phyloP scores from a whole-genome alignment of 208 protist species.

The Balamuthia mandrillaris region DNA sequence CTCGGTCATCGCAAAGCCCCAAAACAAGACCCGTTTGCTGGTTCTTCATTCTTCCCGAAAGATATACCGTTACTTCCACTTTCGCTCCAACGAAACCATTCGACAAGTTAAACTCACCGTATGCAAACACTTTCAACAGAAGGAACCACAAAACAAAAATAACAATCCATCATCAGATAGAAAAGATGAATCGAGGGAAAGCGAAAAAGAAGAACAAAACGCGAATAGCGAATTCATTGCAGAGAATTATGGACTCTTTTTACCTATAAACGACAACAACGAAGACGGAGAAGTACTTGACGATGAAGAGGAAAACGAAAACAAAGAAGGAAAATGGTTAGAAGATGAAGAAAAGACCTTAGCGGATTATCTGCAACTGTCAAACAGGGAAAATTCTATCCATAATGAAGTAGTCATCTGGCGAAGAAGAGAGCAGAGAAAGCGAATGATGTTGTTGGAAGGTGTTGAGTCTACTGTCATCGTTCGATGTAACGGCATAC shows the following conservation, averaged over 20 bases:
- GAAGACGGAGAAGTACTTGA: background rate
- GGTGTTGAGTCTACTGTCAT: background rate
- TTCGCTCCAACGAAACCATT: background rate
- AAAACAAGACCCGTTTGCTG: no score
- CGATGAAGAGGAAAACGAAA: background rate
- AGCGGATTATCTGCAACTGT: background rate
- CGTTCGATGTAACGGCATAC: background rate
- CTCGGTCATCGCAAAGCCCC: no score
- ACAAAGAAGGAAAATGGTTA: background rate
- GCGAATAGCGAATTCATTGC: background rate
- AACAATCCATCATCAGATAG: background rate
- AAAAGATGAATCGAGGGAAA: background rate
- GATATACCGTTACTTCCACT: conserved; percentile 11
- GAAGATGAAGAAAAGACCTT: background rate
- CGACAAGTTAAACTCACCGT: background rate
- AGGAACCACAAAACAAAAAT: background rate
- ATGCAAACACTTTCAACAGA: background rate
- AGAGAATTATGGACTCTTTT: background rate
- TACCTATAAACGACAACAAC: background rate
- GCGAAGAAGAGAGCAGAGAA: background rate
- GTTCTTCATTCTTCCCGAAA: background rate
- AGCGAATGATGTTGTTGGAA: background rate
- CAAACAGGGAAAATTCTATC: background rate
- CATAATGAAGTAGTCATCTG: background rate
- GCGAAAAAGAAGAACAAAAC: background rate